Conservation (phyloP, 257 asterid species). For the Vinca minor region DNA sequence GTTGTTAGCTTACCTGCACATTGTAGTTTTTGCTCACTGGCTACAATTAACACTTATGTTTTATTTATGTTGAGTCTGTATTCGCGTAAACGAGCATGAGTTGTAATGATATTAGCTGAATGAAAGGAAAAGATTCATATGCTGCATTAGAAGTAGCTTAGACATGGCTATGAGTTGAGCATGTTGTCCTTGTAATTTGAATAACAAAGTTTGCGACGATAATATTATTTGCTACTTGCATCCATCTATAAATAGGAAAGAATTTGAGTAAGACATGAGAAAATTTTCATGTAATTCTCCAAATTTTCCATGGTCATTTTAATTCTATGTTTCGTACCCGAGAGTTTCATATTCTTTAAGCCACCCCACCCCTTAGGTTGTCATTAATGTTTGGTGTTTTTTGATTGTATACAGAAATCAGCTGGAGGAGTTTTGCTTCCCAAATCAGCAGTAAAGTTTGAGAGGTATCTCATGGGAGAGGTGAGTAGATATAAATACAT, state of each 20-base stretch:
- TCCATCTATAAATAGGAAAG: background rate
- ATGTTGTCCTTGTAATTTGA: background rate
- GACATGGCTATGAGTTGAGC: background rate
- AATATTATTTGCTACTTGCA: too few relatives aligned
- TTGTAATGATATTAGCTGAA: background rate
- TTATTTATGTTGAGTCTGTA: too few relatives aligned
- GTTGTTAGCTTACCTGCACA: too few relatives aligned
- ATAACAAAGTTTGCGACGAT: too few relatives aligned
- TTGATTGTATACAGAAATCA: slow-evolving; percentile 95
- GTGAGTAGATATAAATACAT: slow-evolving; percentile 26
- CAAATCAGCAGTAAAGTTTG: slow-evolving; percentile 83
- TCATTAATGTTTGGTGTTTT: too few relatives aligned
- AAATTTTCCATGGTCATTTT: background rate
- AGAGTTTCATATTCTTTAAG: background rate
- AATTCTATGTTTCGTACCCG: background rate
- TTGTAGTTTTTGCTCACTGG: too few relatives aligned
- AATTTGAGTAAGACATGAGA: background rate
- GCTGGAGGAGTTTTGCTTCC: slow-evolving; percentile 93
- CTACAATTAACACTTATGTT: too few relatives aligned
- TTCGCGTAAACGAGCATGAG: too few relatives aligned
- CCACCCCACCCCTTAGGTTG: background rate
- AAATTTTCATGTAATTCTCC: background rate
- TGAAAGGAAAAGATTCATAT: background rate
- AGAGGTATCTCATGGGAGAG: slow-evolving; percentile 87
- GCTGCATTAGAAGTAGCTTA: background rate